A percentile compares a stretch with the other conserved stretches of the same genome.
Evolutionary conservation across 768 basidiomycete species (phyloP).

Genomic region (Vararia minispora): DNA sequence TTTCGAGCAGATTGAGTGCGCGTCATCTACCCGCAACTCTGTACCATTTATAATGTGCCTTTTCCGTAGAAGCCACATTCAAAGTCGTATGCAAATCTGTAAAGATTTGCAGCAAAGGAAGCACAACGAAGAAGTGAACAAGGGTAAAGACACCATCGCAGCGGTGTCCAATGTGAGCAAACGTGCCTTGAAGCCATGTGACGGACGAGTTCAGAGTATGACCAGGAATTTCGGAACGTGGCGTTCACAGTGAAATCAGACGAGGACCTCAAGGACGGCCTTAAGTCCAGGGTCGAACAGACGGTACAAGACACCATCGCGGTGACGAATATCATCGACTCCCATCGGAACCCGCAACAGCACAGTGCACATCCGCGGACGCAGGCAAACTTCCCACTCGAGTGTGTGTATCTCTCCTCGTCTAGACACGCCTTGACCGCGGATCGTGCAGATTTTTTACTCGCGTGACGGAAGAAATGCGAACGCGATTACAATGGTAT

Average conservation of each 20-base stretch:
- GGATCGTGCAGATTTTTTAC: conserved; percentile 47
- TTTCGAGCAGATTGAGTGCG: conserved; percentile 66
- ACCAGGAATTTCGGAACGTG: conserved; percentile 54
- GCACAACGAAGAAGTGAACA: conserved; percentile 62
- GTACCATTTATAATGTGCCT: conserved; percentile 8
- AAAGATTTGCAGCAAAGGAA: conserved; percentile 70
- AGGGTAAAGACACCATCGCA: conserved; percentile 60
- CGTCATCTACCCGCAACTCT: conserved; percentile 14
- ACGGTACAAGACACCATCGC: conserved; percentile 73
- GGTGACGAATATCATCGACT: conserved; percentile 68
- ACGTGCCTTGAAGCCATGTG: not conserved
- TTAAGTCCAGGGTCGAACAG: conserved; percentile 67
- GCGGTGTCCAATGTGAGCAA: conserved; percentile 51
- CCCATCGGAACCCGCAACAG: conserved; percentile 65
- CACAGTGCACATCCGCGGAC: conserved; percentile 62
- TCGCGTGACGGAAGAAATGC: conserved; percentile 62
- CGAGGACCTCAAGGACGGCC: conserved; percentile 50
- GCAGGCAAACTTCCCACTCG: conserved; percentile 71
- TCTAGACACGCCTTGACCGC: not conserved
- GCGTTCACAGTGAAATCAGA: conserved; percentile 58
- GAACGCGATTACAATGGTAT: conserved; percentile 64
- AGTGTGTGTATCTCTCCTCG: conserved; percentile 33
- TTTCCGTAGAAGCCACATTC: conserved; percentile 46
- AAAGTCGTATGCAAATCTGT: conserved; percentile 70
- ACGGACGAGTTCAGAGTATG: no score